Base-by-base conservation (phyloP, 75 land plant genomes). In the Pinus taeda region DNA sequence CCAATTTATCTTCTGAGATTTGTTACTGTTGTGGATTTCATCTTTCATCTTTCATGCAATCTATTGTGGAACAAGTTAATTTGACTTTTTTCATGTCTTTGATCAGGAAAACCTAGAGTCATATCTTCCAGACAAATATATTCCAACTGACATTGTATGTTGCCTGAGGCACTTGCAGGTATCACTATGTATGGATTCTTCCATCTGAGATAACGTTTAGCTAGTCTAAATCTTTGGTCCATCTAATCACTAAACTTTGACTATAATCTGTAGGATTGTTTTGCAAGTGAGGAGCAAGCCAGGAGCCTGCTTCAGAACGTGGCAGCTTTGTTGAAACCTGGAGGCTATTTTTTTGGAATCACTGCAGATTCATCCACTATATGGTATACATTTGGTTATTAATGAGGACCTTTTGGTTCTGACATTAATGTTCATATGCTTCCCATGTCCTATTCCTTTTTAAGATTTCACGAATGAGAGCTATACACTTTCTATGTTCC, bases 291-390 rank as follows among this genome's bases (percentile, higher is more conserved):
- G 79, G 96, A 93, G 7, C 86, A 67, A 77, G 98, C 86, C 49
- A 90, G 83, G 84, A 85, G 77, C 39, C 90, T 97, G 75, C 87
- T 97, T 22, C 79, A 79, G 18, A 97, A 97, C 85, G 94, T 97
- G 15, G 81, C 93, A 26, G 82, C 88, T 13, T 70, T 97, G 62
- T 85, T 97, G 58, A 95, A 85, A 80, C 95, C 98, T 5, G 99
- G 99, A 22, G 98, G 99, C 66, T 95, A 86, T 77, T 97, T 97
- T 80, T 81, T 97, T 75, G 99, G 99, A 77, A 93, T 93, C 58
- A 87, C 91, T 81, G 92, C 96, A 78, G 99, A 97, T 89, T 93
- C 99, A 59, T 97, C 99, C 76, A 97, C 98, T 30, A 92, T 97
- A 79, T 97, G 99, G 99, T 97, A 86, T 81, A 86, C 26, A 21